Conservation (phyloP, 331 rosid species). For the Quercus tomentella region DNA sequence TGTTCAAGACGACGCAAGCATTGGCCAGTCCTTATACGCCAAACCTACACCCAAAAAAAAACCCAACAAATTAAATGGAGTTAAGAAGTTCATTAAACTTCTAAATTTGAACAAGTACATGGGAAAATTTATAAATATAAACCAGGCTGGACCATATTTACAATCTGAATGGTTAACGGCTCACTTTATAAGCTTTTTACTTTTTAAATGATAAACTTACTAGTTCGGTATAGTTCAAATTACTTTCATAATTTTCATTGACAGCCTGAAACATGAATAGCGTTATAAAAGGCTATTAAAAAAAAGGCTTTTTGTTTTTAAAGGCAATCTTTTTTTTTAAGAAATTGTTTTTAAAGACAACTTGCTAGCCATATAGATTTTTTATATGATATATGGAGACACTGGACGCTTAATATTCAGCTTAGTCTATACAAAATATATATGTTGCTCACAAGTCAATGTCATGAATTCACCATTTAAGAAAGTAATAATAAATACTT, state of each 20-base stretch:
- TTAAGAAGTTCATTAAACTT: background rate
- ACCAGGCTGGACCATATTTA: too few species aligned
- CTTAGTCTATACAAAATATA: too few species aligned
- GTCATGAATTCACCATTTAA: too few species aligned
- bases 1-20: constrained; percentile 99
- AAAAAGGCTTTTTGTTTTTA: background rate
- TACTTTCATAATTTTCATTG: background rate
- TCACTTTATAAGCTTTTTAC: too few species aligned
- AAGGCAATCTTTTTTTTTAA: background rate
- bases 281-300: background rate
- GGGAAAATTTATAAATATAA: background rate
- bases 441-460: too few species aligned
- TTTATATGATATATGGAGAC: too few species aligned
- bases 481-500: too few species aligned
- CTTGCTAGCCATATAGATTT: too few species aligned
- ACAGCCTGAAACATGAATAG: background rate
- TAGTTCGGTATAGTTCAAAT: background rate
- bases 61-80: background rate
- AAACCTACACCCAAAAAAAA: constrained; percentile 47
- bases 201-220: background rate
- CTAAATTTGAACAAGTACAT: background rate
- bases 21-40: constrained; percentile 99
- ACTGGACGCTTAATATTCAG: too few species aligned
- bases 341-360: too few species aligned
- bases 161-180: too few species aligned